Evolutionary conservation across 2,329 filamentous ascomycete genomes (phyloP).

Genomic region (Epichloe coenophiala): DNA sequence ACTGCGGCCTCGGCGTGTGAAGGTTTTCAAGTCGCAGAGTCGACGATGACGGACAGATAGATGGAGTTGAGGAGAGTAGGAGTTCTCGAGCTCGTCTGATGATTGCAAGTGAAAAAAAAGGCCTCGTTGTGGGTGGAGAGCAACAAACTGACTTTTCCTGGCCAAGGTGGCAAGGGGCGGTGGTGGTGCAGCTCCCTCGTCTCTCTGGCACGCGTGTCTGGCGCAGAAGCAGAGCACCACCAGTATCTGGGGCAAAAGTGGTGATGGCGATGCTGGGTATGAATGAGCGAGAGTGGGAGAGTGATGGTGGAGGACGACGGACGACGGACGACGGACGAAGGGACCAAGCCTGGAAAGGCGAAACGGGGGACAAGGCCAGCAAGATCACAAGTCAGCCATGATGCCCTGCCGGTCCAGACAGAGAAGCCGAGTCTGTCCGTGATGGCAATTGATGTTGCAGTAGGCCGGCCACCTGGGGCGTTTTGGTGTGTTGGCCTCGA

Average conservation of each 20-base stretch:
- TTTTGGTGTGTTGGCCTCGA: constrained; percentile 3
- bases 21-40: not conserved
- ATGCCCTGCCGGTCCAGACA: constrained; percentile 6
- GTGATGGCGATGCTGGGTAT: constrained; percentile 4
- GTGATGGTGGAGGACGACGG: not conserved
- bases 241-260: constrained; percentile 1
- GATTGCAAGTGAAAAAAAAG: not conserved
- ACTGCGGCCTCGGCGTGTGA: not conserved
- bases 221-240: not conserved
- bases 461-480: constrained; percentile 5
- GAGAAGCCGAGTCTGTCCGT: constrained; percentile 5
- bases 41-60: not conserved
- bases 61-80: not conserved
- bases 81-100: not conserved
- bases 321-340: not conserved
- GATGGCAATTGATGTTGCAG: constrained; percentile 11
- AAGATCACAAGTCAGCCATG: constrained; percentile 1
- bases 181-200: not conserved
- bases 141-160: not conserved
- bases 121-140: constrained; percentile 1
- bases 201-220: not conserved
- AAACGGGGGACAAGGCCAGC: not conserved
- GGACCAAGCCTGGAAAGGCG: not conserved
- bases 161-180: not conserved
- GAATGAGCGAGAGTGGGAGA: not conserved